phyloP scores from a whole-genome alignment of 768 basidiomycete species.

The Polyporus arcularius region DNA sequence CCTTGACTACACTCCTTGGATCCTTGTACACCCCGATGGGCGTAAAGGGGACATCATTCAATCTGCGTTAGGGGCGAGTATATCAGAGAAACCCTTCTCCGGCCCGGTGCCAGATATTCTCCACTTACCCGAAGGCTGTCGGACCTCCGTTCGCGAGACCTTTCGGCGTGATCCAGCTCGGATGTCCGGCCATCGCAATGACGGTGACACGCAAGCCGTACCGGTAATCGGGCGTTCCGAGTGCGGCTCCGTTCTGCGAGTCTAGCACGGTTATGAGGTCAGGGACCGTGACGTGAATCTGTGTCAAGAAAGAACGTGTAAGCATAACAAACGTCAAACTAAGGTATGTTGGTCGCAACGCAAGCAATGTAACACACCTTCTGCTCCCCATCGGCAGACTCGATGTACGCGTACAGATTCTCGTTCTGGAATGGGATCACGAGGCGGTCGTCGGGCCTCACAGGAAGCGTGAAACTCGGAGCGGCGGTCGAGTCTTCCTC shows the following conservation, averaged over 20 bases:
- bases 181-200: conserved; percentile 46
- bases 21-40: conserved; percentile 22
- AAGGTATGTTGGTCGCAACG: not conserved
- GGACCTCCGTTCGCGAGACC: conserved; percentile 57
- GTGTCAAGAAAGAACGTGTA: conserved; percentile 12
- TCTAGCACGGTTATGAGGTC: conserved; percentile 68
- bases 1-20: conserved; percentile 20
- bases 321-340: conserved; percentile 1
- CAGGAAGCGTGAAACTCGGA: conserved; percentile 19
- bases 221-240: conserved; percentile 63
- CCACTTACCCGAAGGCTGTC: conserved; percentile 48
- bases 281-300: conserved; percentile 59
- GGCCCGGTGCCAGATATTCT: not conserved
- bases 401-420: conserved; percentile 50
- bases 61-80: not conserved
- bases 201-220: conserved; percentile 64
- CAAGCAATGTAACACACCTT: conserved; percentile 25
- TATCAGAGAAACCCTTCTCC: no score
- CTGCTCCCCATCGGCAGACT: conserved; percentile 30
- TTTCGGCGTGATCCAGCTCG: conserved; percentile 55
- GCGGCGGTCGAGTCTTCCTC: conserved; percentile 9
- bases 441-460: conserved; percentile 35
- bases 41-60: conserved; percentile 15
- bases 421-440: conserved; percentile 66
- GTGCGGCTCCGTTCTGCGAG: conserved; percentile 57